Percentiles rank a stretch among this genome's conserved stretches.
Evolutionary conservation across 108 stramenopile genomes (phyloP).

Genomic region (Stephanodiscus minutulus): DNA sequence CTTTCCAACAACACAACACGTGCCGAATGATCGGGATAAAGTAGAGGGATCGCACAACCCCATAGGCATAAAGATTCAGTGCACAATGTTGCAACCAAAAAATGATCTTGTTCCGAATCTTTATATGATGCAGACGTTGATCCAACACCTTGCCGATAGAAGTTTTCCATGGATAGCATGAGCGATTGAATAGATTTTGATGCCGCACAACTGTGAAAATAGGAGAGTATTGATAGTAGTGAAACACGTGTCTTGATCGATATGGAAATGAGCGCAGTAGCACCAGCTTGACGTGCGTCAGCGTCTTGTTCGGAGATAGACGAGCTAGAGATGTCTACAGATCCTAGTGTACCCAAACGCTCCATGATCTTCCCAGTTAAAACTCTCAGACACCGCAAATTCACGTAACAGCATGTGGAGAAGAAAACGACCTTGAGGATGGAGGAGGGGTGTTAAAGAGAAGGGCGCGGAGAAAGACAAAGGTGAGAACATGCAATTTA

Average conservation of each 20-base stretch:
- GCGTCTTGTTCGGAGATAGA: constrained; percentile 3
- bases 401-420: constrained; percentile 50
- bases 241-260: constrained; percentile 30
- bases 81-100: constrained; percentile 52
- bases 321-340: neutral
- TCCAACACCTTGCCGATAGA: constrained; percentile 7
- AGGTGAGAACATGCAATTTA: neutral
- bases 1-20: constrained; percentile 50
- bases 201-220: constrained; percentile 28
- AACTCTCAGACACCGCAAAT: constrained; percentile 53
- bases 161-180: constrained; percentile 18
- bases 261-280: constrained; percentile 6
- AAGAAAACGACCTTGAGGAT: constrained; percentile 39
- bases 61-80: constrained; percentile 61
- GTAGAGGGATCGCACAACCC: constrained; percentile 68
- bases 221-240: constrained; percentile 25
- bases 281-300: neutral
- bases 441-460: neutral
- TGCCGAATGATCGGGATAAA: constrained; percentile 51
- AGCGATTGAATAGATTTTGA: constrained; percentile 25
- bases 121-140: neutral
- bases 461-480: neutral
- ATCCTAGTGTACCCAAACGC: constrained; percentile 3
- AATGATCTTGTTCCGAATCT: constrained; percentile 35
- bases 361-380: constrained; percentile 53